A percentile compares a stretch with the other conserved stretches of the same genome.
Evolutionary conservation across 2,329 filamentous ascomycete species (phyloP).

Genomic region (Trichoderma breve): DNA sequence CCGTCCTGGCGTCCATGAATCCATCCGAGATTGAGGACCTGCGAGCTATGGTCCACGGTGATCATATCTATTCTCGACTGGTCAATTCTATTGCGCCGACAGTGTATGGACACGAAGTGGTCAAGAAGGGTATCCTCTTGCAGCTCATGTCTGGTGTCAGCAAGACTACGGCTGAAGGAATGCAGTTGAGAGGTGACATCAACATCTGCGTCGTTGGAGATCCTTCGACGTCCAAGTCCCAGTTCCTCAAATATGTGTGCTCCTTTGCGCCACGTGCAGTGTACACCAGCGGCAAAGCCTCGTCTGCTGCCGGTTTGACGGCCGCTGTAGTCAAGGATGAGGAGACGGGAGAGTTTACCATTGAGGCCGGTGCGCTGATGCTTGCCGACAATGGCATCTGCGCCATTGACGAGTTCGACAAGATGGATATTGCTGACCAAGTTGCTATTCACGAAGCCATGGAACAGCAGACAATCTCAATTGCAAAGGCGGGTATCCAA

Average conservation of each 20-base stretch:
- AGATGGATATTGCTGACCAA: constrained; percentile 97
- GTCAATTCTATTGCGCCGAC: constrained; percentile 94
- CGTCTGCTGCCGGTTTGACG: constrained; percentile 93
- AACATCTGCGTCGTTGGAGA: constrained; percentile 99
- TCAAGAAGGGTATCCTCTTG: constrained; percentile 93
- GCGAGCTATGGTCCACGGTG: constrained; percentile 88
- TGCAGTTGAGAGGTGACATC: constrained; percentile 94
- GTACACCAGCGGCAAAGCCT: constrained; percentile 97
- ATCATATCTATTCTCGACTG: constrained; percentile 89
- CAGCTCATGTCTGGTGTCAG: constrained; percentile 95
- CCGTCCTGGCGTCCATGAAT: constrained; percentile 82
- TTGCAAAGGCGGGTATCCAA: constrained; percentile 97
- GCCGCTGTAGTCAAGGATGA: constrained; percentile 97
- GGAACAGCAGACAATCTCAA: constrained; percentile 99
- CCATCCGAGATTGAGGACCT: constrained; percentile 87
- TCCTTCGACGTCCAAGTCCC: constrained; percentile 94
- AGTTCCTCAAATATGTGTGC: constrained; percentile 97
- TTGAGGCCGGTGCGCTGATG: constrained; percentile 97
- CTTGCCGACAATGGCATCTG: constrained; percentile 95
- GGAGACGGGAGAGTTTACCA: constrained; percentile 97
- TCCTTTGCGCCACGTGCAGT: constrained; percentile 94
- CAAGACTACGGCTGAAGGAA: constrained; percentile 88
- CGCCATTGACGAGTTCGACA: constrained; percentile 98
- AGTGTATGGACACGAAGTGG: constrained; percentile 94
- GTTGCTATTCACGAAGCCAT: constrained; percentile 99